phyloP scores from a whole-genome alignment of 352 stramenopile genomes.

The Thraustochytrium striatum region DNA sequence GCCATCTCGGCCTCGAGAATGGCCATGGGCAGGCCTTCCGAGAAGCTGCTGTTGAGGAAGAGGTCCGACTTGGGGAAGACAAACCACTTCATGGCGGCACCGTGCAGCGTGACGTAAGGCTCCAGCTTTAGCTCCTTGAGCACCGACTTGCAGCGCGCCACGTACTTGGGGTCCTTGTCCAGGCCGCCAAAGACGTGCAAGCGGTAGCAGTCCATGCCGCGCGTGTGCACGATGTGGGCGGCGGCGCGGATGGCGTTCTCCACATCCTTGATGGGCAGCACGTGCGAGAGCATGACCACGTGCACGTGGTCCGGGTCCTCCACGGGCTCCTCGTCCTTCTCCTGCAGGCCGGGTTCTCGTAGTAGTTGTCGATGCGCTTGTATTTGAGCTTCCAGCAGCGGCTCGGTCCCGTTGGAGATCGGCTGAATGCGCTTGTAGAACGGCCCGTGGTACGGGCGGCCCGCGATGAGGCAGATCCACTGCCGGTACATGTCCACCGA shows the following conservation, averaged over 20 bases:
- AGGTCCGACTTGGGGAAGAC: conserved; percentile 29
- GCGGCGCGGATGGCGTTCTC: conserved; percentile 36
- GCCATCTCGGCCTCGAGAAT: conserved; percentile 46
- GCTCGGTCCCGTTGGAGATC: conserved; percentile 32
- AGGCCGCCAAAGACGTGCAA: conserved; percentile 42
- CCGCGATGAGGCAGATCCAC: conserved; percentile 44
- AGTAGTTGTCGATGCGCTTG: too few species aligned
- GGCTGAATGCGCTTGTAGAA: conserved; percentile 40
- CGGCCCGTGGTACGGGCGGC: conserved; percentile 20
- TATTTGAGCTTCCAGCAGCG: conserved; percentile 9
- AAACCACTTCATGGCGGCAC: not conserved
- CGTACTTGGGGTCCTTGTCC: conserved; percentile 45
- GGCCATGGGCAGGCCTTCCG: conserved; percentile 33
- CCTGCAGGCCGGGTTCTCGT: conserved; percentile 7
- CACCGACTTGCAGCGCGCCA: conserved; percentile 4
- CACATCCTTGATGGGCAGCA: conserved; percentile 41
- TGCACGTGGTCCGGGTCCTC: conserved; percentile 34
- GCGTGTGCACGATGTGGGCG: conserved; percentile 23
- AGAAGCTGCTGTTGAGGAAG: conserved; percentile 32
- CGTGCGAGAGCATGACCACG: conserved; percentile 26
- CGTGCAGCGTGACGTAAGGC: conserved; percentile 26
- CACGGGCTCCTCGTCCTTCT: conserved; percentile 14
- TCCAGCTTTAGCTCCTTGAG: conserved; percentile 25
- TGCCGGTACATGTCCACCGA: conserved; percentile 28
- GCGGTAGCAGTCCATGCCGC: conserved; percentile 10